These are phyloP conservation scores for Paecilomyces sp. DNA, from an alignment of 2,329 filamentous ascomycete species.

Conservation along the genomic window DNA sequence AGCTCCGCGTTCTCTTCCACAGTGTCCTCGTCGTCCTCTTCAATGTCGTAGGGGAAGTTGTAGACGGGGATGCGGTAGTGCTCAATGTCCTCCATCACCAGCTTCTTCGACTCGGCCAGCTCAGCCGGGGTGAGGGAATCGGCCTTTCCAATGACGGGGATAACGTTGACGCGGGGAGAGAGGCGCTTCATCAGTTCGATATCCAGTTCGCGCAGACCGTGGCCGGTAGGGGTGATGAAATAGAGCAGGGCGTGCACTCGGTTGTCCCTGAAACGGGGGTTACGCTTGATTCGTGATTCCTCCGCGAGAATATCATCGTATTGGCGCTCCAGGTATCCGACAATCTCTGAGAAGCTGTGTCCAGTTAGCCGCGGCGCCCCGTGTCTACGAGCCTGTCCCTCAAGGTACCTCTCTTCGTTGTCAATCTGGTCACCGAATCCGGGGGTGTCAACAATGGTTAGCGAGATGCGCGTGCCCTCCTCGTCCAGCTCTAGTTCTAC, in stretches of 20 bases:
- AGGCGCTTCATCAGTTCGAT: slow-evolving; percentile 99
- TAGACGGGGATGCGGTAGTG: slow-evolving; percentile 99
- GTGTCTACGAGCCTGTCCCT: not conserved
- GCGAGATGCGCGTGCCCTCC: slow-evolving; percentile 93
- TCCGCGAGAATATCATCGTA: slow-evolving; percentile 99
- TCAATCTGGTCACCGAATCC: slow-evolving; percentile 99
- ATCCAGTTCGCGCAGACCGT: slow-evolving; percentile 95
- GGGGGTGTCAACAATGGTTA: slow-evolving; percentile 97
- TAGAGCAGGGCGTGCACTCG: slow-evolving; percentile 97
- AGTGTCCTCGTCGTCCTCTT: slow-evolving; percentile 98
- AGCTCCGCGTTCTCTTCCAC: slow-evolving; percentile 99
- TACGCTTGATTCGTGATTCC: slow-evolving; percentile 99
- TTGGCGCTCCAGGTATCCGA: slow-evolving; percentile 96
- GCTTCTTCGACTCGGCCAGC: slow-evolving; percentile 97
- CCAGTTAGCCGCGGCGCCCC: slow-evolving; percentile 15
- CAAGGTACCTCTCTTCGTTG: slow-evolving; percentile 83
- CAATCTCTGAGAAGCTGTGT: slow-evolving; percentile 86
- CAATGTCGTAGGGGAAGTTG: slow-evolving; percentile 99
- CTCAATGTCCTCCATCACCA: slow-evolving; percentile 99
- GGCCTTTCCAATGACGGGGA: slow-evolving; percentile 96
- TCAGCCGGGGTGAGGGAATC: slow-evolving; percentile 95
- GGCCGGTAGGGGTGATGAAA: slow-evolving; percentile 97
- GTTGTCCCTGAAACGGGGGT: slow-evolving; percentile 98
- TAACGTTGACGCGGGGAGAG: slow-evolving; percentile 96
- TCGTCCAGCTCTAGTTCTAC: slow-evolving; percentile 91